These are phyloP conservation scores for Lolium perenne DNA, from an alignment of 176 grass and related monocot genomes.

Conservation along the genomic window DNA sequence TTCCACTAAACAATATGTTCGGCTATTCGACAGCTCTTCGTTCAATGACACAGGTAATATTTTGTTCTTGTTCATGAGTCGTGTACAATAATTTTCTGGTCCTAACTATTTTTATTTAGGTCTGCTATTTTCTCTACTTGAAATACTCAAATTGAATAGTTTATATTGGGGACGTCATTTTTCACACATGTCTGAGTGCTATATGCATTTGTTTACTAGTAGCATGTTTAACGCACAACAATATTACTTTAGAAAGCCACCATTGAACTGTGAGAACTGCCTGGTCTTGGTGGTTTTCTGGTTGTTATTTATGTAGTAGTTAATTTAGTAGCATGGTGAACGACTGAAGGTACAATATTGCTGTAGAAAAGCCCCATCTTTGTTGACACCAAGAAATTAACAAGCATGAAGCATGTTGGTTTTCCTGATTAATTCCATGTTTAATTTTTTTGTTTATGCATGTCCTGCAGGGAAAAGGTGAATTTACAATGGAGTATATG, in stretches of 20 bases:
- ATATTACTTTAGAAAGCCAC: slow-evolving; percentile 3
- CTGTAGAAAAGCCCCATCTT: neutral
- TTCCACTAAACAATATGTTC: slow-evolving; percentile 98
- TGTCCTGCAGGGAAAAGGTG: slow-evolving; percentile 79
- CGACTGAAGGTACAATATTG: neutral
- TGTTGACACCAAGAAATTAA: neutral
- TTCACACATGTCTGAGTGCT: neutral
- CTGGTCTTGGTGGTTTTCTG: neutral
- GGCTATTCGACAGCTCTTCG: slow-evolving; percentile 89
- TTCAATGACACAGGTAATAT: slow-evolving; percentile 85
- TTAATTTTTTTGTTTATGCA: slow-evolving; percentile 28
- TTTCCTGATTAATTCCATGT: slow-evolving; percentile 5
- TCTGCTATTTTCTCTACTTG: no score
- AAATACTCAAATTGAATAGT: neutral
- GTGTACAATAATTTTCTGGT: neutral
- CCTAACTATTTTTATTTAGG: neutral
- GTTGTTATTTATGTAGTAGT: neutral
- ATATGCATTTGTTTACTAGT: neutral
- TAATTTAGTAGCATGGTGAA: neutral
- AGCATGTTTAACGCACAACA: neutral
- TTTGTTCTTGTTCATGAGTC: slow-evolving; percentile 19
- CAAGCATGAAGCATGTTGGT: neutral
- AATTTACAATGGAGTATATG: slow-evolving; percentile 99
- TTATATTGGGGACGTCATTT: neutral
- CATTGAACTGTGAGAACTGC: neutral